Conservation (phyloP, 768 basidiomycete genomes). For the Lactarius tabidus region DNA sequence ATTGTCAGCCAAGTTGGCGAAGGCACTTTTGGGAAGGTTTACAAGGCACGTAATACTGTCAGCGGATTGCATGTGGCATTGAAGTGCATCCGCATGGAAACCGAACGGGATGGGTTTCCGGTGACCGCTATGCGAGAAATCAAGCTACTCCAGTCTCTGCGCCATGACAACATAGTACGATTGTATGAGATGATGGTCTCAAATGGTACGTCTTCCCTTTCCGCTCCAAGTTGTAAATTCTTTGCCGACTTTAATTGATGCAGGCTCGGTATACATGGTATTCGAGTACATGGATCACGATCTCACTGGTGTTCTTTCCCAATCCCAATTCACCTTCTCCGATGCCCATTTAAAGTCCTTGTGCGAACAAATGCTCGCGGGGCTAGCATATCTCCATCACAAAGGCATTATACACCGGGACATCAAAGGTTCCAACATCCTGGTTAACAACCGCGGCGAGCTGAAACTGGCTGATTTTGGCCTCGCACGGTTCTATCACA, state of each 20-base stretch:
- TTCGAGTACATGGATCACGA: slow-evolving; percentile 99
- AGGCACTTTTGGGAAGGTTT: slow-evolving; percentile 97
- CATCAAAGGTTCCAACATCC: slow-evolving; percentile 98
- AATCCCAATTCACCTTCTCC: slow-evolving; percentile 81
- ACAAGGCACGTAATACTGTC: slow-evolving; percentile 85
- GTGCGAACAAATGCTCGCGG: slow-evolving; percentile 92
- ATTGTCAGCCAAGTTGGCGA: slow-evolving; percentile 95
- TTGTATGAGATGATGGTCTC: slow-evolving; percentile 99
- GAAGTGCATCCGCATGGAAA: slow-evolving; percentile 97
- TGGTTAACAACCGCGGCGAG: slow-evolving; percentile 86
- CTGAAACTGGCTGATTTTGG: slow-evolving; percentile 98
- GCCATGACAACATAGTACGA: slow-evolving; percentile 84
- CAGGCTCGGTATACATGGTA: slow-evolving; percentile 98
- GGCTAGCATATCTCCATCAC: slow-evolving; percentile 91
- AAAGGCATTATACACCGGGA: slow-evolving; percentile 97
- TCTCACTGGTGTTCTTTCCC: slow-evolving; percentile 88
- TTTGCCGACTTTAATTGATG: slow-evolving; percentile 4
- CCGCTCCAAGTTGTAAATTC: slow-evolving; percentile 13
- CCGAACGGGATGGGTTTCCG: slow-evolving; percentile 96
- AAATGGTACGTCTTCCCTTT: slow-evolving; percentile 56
- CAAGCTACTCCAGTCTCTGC: slow-evolving; percentile 88
- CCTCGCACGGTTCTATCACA: slow-evolving; percentile 93
- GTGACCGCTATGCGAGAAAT: slow-evolving; percentile 99
- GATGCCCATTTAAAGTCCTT: slow-evolving; percentile 93
- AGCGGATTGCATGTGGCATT: slow-evolving; percentile 80